Percentiles rank a stretch among this genome's conserved stretches.
Evolutionary conservation across 1,284 basidiomycete genomes (phyloP).

Genomic region (Ustilago cynodontis): DNA sequence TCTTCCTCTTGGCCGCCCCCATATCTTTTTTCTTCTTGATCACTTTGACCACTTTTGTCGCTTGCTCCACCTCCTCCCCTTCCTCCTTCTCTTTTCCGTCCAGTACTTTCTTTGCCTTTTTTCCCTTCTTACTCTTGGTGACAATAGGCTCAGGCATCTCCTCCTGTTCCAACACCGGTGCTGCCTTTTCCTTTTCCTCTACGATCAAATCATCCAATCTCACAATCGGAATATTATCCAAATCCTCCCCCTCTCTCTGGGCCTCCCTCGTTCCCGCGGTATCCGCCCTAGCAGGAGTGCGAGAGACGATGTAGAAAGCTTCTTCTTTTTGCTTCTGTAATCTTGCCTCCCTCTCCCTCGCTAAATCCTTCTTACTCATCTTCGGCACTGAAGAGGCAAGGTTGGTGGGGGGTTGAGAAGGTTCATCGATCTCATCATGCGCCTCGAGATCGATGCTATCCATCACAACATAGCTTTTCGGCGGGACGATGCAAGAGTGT

Average conservation of each 20-base stretch:
- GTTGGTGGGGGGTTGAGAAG: neutral
- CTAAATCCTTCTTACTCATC: neutral
- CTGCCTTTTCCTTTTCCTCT: neutral
- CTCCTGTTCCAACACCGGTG: conserved; percentile 38
- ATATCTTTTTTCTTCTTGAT: conserved; percentile 39
- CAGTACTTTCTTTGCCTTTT: conserved; percentile 7
- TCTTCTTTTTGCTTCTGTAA: conserved; percentile 27
- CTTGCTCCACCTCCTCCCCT: neutral
- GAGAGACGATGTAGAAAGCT: conserved; percentile 54
- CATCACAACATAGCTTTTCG: conserved; percentile 25
- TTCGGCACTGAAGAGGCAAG: neutral
- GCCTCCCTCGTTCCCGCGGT: too few relatives aligned
- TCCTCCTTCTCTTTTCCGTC: neutral
- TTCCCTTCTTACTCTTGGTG: conserved; percentile 11
- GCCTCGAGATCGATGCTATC: conserved; percentile 25
- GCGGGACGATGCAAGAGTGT: conserved; percentile 82
- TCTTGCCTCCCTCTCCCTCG: conserved; percentile 7
- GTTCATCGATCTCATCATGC: conserved; percentile 4
- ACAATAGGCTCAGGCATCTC: conserved; percentile 39
- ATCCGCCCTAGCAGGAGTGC: neutral
- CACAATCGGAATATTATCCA: conserved; percentile 64
- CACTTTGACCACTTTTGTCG: conserved; percentile 29
- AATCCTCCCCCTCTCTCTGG: conserved; percentile 35
- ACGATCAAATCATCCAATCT: conserved; percentile 38
- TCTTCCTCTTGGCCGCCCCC: neutral